These are phyloP conservation scores for Candida dajiaensis DNA, from an alignment of 805 yeast genomes.

Conservation along the genomic window DNA sequence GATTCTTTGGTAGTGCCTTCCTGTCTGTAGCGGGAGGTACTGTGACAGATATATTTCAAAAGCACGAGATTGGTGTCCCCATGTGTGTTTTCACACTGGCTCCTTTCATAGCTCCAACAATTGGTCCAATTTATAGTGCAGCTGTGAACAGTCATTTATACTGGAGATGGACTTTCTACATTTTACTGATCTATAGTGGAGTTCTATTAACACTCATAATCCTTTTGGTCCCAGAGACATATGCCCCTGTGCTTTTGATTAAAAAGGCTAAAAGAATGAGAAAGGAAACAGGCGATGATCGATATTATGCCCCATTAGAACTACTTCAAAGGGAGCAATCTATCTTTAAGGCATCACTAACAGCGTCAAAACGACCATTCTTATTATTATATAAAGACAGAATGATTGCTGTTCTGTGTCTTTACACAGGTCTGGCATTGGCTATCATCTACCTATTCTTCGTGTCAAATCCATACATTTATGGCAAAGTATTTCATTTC, in stretches of 20 bases:
- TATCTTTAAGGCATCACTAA: constrained; percentile 31
- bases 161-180: constrained; percentile 72
- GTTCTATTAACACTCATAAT: constrained; percentile 40
- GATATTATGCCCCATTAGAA: constrained; percentile 34
- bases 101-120: constrained; percentile 64
- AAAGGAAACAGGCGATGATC: constrained; percentile 47
- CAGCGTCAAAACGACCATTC: constrained; percentile 49
- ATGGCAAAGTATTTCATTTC: constrained; percentile 46
- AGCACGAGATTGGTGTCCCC: constrained; percentile 58
- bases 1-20: constrained; percentile 71
- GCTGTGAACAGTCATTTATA: constrained; percentile 39
- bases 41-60: constrained; percentile 62
- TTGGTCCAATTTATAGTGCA: constrained; percentile 62
- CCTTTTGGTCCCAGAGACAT: constrained; percentile 58
- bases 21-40: constrained; percentile 75
- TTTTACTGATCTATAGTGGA: constrained; percentile 58
- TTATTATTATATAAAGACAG: constrained; percentile 43
- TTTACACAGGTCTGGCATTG: constrained; percentile 51
- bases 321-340: constrained; percentile 37
- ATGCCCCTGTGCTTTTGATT: constrained; percentile 45
- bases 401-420: constrained; percentile 47
- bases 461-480: constrained; percentile 59
- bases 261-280: constrained; percentile 47
- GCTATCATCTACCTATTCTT: constrained; percentile 62
- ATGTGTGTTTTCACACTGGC: constrained; percentile 60